Base-by-base conservation (phyloP, 306 rosid genomes). In the Heteromeles arbutifolia region DNA sequence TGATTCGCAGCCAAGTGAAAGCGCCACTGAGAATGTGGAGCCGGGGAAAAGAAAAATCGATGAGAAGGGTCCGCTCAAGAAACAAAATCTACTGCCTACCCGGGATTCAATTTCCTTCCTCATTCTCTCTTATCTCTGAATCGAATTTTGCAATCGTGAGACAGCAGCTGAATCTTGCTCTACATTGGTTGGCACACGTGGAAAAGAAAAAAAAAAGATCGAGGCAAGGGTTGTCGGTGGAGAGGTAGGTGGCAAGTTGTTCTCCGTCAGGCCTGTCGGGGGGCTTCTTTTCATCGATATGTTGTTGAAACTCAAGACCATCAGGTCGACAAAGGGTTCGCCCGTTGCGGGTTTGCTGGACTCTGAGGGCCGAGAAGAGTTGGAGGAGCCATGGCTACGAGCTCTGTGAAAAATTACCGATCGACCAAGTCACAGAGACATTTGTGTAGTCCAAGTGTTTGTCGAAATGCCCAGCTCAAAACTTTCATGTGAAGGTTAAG, bases 141-240 rank as follows among this genome's bases (percentile, higher is more conserved):
- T 41, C 13, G 37, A 0, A 12, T 43, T 43, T 45, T 43, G 12
- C 22, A 76, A 25, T 11, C 10, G 26, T 31, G 25, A 9, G 19
- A 53, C 8, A 11, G 6, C 1, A 58, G 54, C 11, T 57, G 12
- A 14, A 7, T 72, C 75, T 22, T 54, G 63, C 81, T 73, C 70
- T 18, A 67, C 45, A 70, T 84, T 80, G 43, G 65, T 61, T 70
- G 93, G 91, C 0, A 90, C 5, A 90, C 81, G 39, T 86, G 90
- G 82, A 2, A 26, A 86, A 90, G 83, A 90, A 88, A 28, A 78
- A 31, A 85, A 5, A 32, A 62, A 90, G 81, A 3, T 88, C 91
- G 1, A 88, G 86, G 62, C 87, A 90, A 2, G 90, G 93, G 69
- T 88, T 79, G 6, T 91, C 91, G 4, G 91, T 50, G 37, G 91